Evolutionary conservation across 768 basidiomycete species (phyloP).

Genomic region (Lactifluus piperatus): DNA sequence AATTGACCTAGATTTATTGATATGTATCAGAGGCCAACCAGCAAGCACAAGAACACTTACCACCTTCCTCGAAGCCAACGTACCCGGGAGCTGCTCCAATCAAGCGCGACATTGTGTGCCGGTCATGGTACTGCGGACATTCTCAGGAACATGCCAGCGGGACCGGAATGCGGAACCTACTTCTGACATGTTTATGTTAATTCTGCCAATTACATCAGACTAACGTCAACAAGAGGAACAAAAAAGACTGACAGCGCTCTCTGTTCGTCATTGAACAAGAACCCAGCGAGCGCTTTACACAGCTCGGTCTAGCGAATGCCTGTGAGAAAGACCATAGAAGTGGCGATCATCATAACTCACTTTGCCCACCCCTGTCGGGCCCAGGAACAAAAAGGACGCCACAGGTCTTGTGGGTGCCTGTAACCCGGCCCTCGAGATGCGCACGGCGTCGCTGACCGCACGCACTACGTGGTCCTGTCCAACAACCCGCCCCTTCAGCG

Average conservation of each 20-base stretch:
- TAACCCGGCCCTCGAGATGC: constrained; percentile 86
- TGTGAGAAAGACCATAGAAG: background rate
- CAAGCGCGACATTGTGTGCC: constrained; percentile 83
- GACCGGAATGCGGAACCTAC: constrained; percentile 18
- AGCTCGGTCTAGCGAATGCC: constrained; percentile 59
- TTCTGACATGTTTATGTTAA: constrained; percentile 95
- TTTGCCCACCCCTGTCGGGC: constrained; percentile 84
- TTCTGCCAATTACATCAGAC: constrained; percentile 34
- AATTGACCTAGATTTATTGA: constrained; percentile 39
- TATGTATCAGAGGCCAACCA: background rate
- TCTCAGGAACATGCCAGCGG: background rate
- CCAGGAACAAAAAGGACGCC: constrained; percentile 87
- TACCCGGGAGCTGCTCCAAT: constrained; percentile 93
- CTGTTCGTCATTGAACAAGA: constrained; percentile 86
- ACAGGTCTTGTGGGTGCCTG: constrained; percentile 85
- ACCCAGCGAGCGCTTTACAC: constrained; percentile 79
- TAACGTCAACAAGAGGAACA: background rate
- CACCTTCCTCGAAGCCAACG: constrained; percentile 66
- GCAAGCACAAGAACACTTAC: constrained; percentile 29
- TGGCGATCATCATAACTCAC: constrained; percentile 27
- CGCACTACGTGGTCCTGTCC: constrained; percentile 87
- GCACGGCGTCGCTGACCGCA: constrained; percentile 83
- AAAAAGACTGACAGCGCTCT: constrained; percentile 55
- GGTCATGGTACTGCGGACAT: constrained; percentile 65
- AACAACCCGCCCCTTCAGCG: constrained; percentile 63